Percentiles rank a stretch among this genome's conserved stretches.
Conservation (phyloP, 768 basidiomycete genomes). For the Leucosporidium yakuticum region DNA sequence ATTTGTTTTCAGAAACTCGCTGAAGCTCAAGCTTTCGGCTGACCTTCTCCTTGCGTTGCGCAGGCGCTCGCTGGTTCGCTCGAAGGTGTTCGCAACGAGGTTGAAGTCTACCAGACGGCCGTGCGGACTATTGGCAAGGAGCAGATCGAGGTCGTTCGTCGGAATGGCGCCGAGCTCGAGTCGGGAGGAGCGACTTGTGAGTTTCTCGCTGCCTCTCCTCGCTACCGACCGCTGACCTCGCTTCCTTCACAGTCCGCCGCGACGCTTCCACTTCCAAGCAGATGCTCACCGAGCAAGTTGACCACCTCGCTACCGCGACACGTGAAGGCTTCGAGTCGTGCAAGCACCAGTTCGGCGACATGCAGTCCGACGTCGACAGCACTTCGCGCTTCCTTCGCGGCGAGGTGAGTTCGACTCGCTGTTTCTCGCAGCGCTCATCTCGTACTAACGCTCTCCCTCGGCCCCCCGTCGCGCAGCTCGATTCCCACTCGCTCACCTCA, state of each 20-base stretch:
- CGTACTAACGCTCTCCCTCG: background rate
- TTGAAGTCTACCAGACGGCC: background rate
- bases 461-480: background rate
- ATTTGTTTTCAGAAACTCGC: background rate
- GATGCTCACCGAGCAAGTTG: background rate
- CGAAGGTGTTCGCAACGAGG: background rate
- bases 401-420: background rate
- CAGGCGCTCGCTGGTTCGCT: background rate
- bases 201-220: background rate
- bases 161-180: background rate
- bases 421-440: no score
- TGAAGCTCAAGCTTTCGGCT: background rate
- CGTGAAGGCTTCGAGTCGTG: background rate
- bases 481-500: background rate
- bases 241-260: background rate
- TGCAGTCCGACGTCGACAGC: background rate
- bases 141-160: background rate
- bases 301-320: background rate
- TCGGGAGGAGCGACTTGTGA: background rate
- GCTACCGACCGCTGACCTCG: background rate
- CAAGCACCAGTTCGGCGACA: background rate
- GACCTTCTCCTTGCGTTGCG: background rate
- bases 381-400: background rate
- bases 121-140: background rate
- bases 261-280: conserved; percentile 4